phyloP scores from a whole-genome alignment of 805 yeast species.

The Candida namnaoensis region DNA sequence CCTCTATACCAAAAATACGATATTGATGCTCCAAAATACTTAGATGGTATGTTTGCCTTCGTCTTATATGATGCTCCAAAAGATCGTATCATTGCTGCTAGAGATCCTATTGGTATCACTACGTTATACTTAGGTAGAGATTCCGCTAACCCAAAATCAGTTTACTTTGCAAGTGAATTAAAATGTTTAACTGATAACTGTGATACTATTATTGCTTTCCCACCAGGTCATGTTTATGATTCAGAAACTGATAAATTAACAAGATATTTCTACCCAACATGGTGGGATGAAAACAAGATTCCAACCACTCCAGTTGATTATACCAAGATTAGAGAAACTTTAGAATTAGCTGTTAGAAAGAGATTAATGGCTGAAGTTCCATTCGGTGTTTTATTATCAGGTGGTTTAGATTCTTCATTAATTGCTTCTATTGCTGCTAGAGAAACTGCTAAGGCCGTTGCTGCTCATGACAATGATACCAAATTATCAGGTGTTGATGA shows the following conservation, averaged over 20 bases:
- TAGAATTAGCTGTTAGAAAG: constrained; percentile 96
- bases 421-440: constrained; percentile 97
- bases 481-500: constrained; percentile 91
- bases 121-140: constrained; percentile 92
- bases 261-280: constrained; percentile 84
- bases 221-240: constrained; percentile 97
- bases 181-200: constrained; percentile 93
- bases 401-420: constrained; percentile 95
- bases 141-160: constrained; percentile 57
- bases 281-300: constrained; percentile 82
- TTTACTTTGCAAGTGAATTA: constrained; percentile 89
- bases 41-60: constrained; percentile 98
- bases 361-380: constrained; percentile 99
- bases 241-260: constrained; percentile 79
- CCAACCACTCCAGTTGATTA: constrained; percentile 76
- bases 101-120: constrained; percentile 98
- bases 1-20: constrained; percentile 86
- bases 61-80: constrained; percentile 75
- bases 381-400: constrained; percentile 93
- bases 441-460: constrained; percentile 78
- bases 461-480: constrained; percentile 32
- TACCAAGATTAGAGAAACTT: constrained; percentile 60
- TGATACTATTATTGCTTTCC: constrained; percentile 88
- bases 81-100: constrained; percentile 91
- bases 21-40: constrained; percentile 80